Conservation (phyloP, 352 stramenopile genomes). For the Phytophthora pini region DNA sequence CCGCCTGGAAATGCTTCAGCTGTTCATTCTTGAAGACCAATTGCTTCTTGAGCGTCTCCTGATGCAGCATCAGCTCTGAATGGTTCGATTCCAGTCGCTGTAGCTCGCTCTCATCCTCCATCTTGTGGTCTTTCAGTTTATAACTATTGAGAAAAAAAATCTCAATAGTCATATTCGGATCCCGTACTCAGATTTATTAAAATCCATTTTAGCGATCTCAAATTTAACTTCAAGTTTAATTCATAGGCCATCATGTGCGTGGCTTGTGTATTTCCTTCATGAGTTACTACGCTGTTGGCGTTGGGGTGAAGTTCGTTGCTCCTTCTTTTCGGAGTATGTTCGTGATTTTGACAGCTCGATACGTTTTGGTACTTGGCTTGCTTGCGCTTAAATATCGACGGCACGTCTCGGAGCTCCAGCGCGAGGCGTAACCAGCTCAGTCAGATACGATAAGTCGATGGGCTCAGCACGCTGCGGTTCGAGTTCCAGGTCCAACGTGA, state of each 20-base stretch:
- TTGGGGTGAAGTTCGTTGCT: constrained; percentile 14
- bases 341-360: constrained; percentile 20
- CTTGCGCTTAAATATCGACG: constrained; percentile 39
- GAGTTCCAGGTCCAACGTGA: constrained; percentile 32
- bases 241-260: background rate
- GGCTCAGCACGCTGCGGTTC: constrained; percentile 34
- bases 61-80: constrained; percentile 62
- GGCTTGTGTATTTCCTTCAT: constrained; percentile 28
- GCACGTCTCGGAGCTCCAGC: constrained; percentile 21
- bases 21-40: constrained; percentile 50
- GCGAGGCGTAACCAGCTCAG: constrained; percentile 46
- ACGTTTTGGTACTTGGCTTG: constrained; percentile 9
- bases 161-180: too few species aligned
- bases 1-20: constrained; percentile 49
- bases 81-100: constrained; percentile 65
- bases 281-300: constrained; percentile 22
- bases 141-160: constrained; percentile 1
- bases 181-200: background rate
- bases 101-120: constrained; percentile 45
- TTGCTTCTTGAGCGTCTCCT: constrained; percentile 57
- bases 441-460: constrained; percentile 61
- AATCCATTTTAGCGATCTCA: too few species aligned
- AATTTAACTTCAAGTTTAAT: too few species aligned
- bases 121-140: background rate
- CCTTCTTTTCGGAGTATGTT: constrained; percentile 25